Percentiles rank a stretch among this genome's conserved stretches.
Conservation (phyloP, 768 basidiomycete genomes). For the Russula lepida region DNA sequence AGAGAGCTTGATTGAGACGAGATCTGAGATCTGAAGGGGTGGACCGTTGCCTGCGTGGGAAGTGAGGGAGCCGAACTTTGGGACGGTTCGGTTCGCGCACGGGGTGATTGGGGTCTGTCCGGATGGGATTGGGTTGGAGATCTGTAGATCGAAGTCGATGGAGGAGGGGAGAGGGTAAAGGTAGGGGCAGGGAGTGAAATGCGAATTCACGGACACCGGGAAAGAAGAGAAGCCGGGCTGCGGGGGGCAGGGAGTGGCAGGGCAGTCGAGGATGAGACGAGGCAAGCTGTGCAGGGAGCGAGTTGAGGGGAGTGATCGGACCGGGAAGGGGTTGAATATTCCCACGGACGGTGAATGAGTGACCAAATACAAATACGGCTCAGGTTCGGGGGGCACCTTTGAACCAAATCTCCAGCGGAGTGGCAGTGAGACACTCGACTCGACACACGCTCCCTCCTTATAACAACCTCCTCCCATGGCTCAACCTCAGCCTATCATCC, state of each 20-base stretch:
- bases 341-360: too few species aligned
- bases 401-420: background rate
- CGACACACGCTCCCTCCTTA: background rate
- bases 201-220: background rate
- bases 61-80: background rate
- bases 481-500: constrained; percentile 39
- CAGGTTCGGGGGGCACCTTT: background rate
- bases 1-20: background rate
- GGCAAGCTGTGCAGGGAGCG: background rate
- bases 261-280: background rate
- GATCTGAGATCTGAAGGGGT: constrained; percentile 10
- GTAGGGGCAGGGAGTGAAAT: too few species aligned
- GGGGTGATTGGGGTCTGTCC: background rate
- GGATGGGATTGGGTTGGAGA: background rate
- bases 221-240: background rate
- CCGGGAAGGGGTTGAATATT: background rate
- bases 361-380: constrained; percentile 12
- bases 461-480: constrained; percentile 27
- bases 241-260: background rate
- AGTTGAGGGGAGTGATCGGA: background rate
- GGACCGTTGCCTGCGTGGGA: constrained; percentile 1
- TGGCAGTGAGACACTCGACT: background rate
- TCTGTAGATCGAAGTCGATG: background rate
- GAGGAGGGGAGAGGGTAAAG: background rate
- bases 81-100: constrained; percentile 6